Conservation (phyloP, 2,329 filamentous ascomycete species). For the Exophiala phaeomuriformis region DNA sequence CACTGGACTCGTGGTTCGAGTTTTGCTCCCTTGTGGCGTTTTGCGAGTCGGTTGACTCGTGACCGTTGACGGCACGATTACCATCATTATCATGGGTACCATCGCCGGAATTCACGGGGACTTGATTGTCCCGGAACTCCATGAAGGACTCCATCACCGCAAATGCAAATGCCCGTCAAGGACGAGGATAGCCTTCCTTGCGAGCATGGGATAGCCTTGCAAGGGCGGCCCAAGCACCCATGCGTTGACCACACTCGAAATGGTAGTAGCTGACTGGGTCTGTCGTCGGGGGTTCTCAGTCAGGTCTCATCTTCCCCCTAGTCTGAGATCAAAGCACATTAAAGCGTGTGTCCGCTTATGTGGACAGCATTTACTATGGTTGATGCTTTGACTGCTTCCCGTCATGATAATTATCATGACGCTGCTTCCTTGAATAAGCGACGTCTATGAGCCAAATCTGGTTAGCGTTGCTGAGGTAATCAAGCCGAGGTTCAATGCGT, state of each 20-base stretch:
- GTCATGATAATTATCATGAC: no score
- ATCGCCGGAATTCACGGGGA: not conserved
- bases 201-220: not conserved
- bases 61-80: not conserved
- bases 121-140: slow-evolving; percentile 15
- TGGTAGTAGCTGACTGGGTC: no score
- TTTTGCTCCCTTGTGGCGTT: not conserved
- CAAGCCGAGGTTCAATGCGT: slow-evolving; percentile 3
- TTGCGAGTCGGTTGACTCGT: not conserved
- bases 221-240: not conserved
- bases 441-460: slow-evolving; percentile 1
- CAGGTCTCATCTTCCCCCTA: no score
- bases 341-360: no score
- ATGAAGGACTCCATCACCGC: slow-evolving; percentile 20
- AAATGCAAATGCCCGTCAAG: not conserved
- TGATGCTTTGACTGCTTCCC: not conserved
- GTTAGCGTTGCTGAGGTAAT: slow-evolving; percentile 6
- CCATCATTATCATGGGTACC: slow-evolving; percentile 29
- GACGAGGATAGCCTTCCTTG: not conserved
- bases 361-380: not conserved
- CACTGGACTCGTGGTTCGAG: not conserved
- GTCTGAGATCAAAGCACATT: no score
- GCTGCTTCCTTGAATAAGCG: not conserved
- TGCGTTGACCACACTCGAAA: not conserved
- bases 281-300: no score